Conservation (phyloP, 208 protist species). For the Trypanosoma vivax region DNA sequence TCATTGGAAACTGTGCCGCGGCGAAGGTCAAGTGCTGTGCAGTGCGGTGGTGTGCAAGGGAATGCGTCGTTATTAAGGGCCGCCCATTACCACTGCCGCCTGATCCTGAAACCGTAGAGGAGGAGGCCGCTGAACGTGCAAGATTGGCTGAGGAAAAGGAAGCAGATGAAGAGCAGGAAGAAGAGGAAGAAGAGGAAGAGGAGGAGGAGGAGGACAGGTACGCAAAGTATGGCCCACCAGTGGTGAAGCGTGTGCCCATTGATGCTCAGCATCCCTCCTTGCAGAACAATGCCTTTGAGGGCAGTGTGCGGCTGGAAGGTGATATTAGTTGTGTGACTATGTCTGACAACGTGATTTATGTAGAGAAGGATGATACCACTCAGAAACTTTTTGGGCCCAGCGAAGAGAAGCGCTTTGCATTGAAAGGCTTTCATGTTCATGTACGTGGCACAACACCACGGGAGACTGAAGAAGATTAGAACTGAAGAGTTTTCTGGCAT, state of each 20-base stretch:
- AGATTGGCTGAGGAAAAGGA: conserved; percentile 4
- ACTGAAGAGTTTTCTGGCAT: neutral
- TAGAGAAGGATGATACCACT: conserved; percentile 13
- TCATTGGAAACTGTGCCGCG: conserved; percentile 38
- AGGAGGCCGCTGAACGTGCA: neutral
- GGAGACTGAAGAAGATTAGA: conserved; percentile 7
- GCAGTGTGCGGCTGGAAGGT: conserved; percentile 60
- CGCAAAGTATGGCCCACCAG: neutral
- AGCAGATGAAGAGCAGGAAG: conserved; percentile 23
- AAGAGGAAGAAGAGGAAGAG: conserved; percentile 47
- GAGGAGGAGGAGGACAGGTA: neutral
- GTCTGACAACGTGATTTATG: conserved; percentile 71
- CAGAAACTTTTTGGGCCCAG: conserved; percentile 6
- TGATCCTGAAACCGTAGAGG: conserved; percentile 11
- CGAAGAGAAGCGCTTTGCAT: conserved; percentile 15
- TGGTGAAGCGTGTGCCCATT: conserved; percentile 6
- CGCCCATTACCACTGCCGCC: conserved; percentile 29
- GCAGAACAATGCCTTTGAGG: conserved; percentile 42
- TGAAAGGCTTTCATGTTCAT: conserved; percentile 22
- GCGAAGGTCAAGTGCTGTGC: conserved; percentile 32
- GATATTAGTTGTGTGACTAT: conserved; percentile 51
- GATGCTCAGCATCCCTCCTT: conserved; percentile 55
- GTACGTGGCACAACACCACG: conserved; percentile 13
- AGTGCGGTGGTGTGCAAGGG: conserved; percentile 44
- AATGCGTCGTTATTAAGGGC: conserved; percentile 57